Conservation (phyloP, 345 rosid species). For the Gossypium thurberi region DNA sequence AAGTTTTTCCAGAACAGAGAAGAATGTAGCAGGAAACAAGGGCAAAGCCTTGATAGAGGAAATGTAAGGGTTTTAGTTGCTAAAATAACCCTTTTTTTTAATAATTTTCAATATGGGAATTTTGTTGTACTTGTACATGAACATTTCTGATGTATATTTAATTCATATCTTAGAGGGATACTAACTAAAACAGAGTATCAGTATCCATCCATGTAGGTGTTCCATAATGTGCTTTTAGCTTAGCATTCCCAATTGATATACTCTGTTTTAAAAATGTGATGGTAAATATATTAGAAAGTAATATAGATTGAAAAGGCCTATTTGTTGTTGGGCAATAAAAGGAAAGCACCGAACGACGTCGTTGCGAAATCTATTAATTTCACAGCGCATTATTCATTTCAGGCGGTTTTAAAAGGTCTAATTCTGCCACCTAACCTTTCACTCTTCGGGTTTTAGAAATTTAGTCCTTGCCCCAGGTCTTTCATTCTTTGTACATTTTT, state of each 20-base stretch:
- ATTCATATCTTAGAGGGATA: not conserved
- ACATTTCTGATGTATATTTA: not conserved
- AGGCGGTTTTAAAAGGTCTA: too few relatives aligned
- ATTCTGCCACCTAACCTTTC: too few relatives aligned
- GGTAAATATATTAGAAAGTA: too few relatives aligned
- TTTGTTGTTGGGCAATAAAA: not conserved
- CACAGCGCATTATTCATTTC: not conserved
- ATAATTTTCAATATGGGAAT: constrained; percentile 2
- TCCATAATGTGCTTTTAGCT: too few relatives aligned
- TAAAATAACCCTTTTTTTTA: too few relatives aligned
- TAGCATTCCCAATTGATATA: too few relatives aligned
- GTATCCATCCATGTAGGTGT: not conserved
- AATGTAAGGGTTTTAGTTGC: constrained; percentile 28
- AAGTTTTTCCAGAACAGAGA: constrained; percentile 19
- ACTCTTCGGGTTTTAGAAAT: too few relatives aligned
- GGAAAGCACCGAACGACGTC: not conserved
- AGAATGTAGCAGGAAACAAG: constrained; percentile 20
- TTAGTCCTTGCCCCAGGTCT: too few relatives aligned
- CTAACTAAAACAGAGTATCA: not conserved
- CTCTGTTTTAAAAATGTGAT: too few relatives aligned
- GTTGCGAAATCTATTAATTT: not conserved
- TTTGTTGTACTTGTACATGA: not conserved
- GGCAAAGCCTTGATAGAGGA: constrained; percentile 59
- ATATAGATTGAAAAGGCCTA: not conserved
- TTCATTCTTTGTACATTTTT: too few relatives aligned